Base-by-base conservation (phyloP, 495 filamentous ascomycete genomes). In the Mytilinidion resinicola region DNA sequence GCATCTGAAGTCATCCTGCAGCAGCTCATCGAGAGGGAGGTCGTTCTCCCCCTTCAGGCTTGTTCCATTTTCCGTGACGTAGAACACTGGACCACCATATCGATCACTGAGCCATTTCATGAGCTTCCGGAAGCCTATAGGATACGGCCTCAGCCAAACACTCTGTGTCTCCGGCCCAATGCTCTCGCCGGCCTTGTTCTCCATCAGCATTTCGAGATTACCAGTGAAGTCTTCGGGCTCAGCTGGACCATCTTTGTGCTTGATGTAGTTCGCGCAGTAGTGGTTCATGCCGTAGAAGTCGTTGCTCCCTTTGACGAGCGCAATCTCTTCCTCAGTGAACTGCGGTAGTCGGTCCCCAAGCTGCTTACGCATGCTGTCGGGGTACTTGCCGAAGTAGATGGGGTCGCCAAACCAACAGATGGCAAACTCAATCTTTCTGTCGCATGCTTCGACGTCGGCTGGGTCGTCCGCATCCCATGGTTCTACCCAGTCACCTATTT, bases 211-310 rank as follows among this genome's bases (percentile, higher is more conserved):
- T 66, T 88, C 82, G 39, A 90, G 73, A 70, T 89, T 85, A 44
- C 87, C 87, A 3, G 80, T 76, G 73, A 83, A 83, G 71, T 91
- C 87, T 49, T 86, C 78, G 25, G 70, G 68, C 0, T 82, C 78
- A 3, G 86, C 69, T 39, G 77, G 73, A 10, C 75, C 75, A 4
- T 76, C 78, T 70, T 83, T 82, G 73, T 88, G 84, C 68, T 82
- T 84, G 74, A 90, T 84, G 75, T 85, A 91, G 78, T 89, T 86
- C 65, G 86, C 84, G 54, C 86, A 89, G 77, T 90, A 89, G 76
- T 89, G 86, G 77, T 90, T 89, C 86, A 89, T 88, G 61, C 87
- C 86, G 72, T 89, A 89, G 70, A 90, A 90, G 73, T 90, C 85
- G 68, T 89, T 89, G 69, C 83, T 87, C 41, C 85, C 86, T 51